Base-by-base conservation (phyloP, 2,329 filamentous ascomycete species). In the Pleurostoma richardsiae region DNA sequence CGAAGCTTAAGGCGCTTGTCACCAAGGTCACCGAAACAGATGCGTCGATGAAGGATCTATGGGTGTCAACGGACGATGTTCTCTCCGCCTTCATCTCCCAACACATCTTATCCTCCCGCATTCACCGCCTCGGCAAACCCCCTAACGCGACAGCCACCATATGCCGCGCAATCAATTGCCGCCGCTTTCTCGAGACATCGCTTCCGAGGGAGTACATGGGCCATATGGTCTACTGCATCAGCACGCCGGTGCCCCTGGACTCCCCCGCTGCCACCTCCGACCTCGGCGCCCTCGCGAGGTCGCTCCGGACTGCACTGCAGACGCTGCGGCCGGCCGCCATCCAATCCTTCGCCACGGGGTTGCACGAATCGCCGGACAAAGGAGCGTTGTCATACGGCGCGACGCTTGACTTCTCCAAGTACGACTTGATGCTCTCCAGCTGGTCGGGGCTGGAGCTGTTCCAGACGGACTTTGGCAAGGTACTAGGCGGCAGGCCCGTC, bases 51-150 rank as follows among this genome's bases (percentile, higher is more conserved):
- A 30, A 4, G 8, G 27, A 4, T 1, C 40, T 4, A 10, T 51
- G 49, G 49, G 26, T 49, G 10, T 49, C 49, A 5, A 49, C 49
- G 10, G 46, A 51, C 10, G 49, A 51, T 10, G 41, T 38, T 5
- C 40, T 51, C n/a, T 39, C 43, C 4, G 49, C 49, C 4, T 46
- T 49, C n/a, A 10, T 44, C 11, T 44, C 33, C 8, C 43, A 48
- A 29, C 39, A 41, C 27, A 41, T 51, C 41, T 44, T 36, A 3
- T n/a, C 41, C 4, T 46, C 41, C n/a, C 47, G 49, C 6, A 19
- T 46, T 26, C 48, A 46, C 31, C 46, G 49, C 7, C 26, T 46
- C 11, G 31, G 42, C 6, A 39, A 44, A 19, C 5, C 28, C 3
- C 40, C 48, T 4, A 27, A 49, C 10, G 40, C 33, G 10, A 39